Conservation (phyloP, 768 basidiomycete species). For the Chalciporus piperatus region DNA sequence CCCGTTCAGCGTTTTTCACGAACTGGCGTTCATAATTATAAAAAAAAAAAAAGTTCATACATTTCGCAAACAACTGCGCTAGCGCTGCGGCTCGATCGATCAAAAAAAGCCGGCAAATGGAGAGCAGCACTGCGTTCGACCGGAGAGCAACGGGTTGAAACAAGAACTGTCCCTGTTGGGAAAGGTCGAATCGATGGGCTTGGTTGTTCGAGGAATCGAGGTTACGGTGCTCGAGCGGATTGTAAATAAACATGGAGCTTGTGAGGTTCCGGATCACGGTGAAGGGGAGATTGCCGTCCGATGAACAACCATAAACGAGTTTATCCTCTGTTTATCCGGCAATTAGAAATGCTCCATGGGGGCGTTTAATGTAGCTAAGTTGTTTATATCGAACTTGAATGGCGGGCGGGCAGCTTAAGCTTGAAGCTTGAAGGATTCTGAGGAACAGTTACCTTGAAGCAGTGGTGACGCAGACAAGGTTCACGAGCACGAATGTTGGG, state of each 20-base stretch:
- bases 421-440: no score
- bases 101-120: not conserved
- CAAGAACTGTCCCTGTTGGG: not conserved
- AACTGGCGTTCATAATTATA: not conserved
- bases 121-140: not conserved
- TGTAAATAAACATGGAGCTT: not conserved
- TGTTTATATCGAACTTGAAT: no score
- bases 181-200: not conserved
- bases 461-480: no score
- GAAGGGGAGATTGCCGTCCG: not conserved
- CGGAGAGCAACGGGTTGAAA: not conserved
- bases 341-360: no score
- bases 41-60: no score
- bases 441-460: no score
- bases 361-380: no score
- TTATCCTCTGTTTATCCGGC: no score
- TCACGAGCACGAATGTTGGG: no score
- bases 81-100: not conserved
- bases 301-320: no score
- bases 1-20: not conserved
- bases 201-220: not conserved
- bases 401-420: no score
- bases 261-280: not conserved
- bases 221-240: no score
- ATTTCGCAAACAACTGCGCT: not conserved